Evolutionary conservation across 345 rosid species (phyloP), one percentile per base, ranked within the genome.

Genomic region (Nasturtium officinale): DNA sequence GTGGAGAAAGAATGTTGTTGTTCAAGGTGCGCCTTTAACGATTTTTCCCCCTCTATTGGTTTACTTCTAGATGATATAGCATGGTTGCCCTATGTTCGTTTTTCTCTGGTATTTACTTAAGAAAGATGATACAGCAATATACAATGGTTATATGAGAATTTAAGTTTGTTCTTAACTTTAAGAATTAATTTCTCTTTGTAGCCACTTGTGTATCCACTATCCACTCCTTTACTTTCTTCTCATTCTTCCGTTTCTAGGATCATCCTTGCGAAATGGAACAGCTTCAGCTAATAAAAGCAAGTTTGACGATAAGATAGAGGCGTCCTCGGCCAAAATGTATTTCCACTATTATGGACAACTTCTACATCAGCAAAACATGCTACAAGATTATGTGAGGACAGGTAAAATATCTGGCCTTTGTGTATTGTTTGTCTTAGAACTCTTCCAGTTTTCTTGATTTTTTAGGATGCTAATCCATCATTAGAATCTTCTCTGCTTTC

Each of bases 341-440:
- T 95, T 95, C 72, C 97, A 95, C 83, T 95, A 95, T 70, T 95
- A 95, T 68, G 99, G 97, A 51, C 97, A 95, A 65, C 83, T 95
- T 75, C 83, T 95, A 30, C 99, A 95, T 67, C 99, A 95, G 84
- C 99, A 95, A 73, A 95, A 95, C 73, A 95, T 95, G 99, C 81
- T 95, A 16, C 99, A 95, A 78, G 99, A 95, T 82, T 95, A 91
- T 69, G 97, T 95, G 85, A 88, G 99, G 77, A 95, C 99, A 88
- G 97, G 99, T 91, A 67, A 84, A 51, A 62, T 67, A 16, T 26
- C 29, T 47, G 54, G 60, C 59, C 28, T 40, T 25, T 25, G 30
- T 66, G 29, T 63, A 5, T 58, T 73, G 54, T 45, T 69, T 53
- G 17, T 57, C 59, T 62, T 28, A 38, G 9, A 65, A 26, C 20